Percentiles rank a stretch among this genome's conserved stretches.
Conservation (phyloP, 495 filamentous ascomycete species). For the Penicillium paradoxum region DNA sequence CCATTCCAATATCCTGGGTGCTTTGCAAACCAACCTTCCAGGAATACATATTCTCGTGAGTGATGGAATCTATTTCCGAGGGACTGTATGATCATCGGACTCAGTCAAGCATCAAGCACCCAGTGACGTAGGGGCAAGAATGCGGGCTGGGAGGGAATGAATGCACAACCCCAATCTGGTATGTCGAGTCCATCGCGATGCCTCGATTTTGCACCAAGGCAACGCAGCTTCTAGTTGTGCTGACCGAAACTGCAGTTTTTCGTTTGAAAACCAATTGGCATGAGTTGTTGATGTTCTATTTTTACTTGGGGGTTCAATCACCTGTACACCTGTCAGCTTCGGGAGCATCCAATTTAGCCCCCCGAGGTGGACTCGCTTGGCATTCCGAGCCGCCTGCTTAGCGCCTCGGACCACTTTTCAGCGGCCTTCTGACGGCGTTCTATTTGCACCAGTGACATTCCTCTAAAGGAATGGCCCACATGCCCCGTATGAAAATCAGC, state of each 20-base stretch:
- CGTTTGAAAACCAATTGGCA: too few relatives aligned
- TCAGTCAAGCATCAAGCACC: conserved; percentile 8
- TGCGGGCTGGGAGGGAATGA: conserved; percentile 13
- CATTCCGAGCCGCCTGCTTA: background rate
- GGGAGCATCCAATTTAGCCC: too few relatives aligned
- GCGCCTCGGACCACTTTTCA: background rate
- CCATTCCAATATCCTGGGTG: background rate
- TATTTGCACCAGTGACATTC: background rate
- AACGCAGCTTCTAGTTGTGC: background rate
- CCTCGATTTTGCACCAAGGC: background rate
- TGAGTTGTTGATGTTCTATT: too few relatives aligned
- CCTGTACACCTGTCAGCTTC: too few relatives aligned
- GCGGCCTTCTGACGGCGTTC: background rate
- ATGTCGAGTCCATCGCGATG: conserved; percentile 6
- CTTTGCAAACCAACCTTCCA: background rate
- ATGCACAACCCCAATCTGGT: conserved; percentile 11
- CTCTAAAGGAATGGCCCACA: conserved; percentile 7
- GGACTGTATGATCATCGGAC: background rate
- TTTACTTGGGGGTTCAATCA: too few relatives aligned
- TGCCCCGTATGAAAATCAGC: background rate
- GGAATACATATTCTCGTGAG: too few relatives aligned
- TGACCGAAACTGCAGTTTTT: too few relatives aligned
- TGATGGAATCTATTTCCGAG: background rate
- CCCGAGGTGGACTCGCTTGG: background rate
- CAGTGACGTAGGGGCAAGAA: conserved; percentile 14